Conservation (phyloP, 2,329 filamentous ascomycete genomes). For the Penicillium sp. region DNA sequence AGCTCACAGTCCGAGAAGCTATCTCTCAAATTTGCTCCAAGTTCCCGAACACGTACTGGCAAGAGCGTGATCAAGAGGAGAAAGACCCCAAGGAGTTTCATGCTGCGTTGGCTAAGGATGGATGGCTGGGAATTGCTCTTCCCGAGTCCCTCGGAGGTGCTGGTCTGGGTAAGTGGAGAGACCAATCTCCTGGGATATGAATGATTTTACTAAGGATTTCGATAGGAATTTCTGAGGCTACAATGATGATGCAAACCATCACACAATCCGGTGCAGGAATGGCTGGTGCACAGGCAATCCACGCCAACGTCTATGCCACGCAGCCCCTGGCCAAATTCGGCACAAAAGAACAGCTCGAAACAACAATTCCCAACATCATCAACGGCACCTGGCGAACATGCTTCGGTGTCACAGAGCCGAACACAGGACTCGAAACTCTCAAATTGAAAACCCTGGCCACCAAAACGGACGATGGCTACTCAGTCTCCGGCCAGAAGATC, state of each 20-base stretch:
- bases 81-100: constrained; percentile 76
- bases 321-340: constrained; percentile 75
- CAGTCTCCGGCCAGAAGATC: constrained; percentile 77
- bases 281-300: constrained; percentile 63
- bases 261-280: constrained; percentile 75
- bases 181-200: fast-evolving
- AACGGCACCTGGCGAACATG: constrained; percentile 71
- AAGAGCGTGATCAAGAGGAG: constrained; percentile 68
- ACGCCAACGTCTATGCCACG: constrained; percentile 60
- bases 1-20: constrained; percentile 71
- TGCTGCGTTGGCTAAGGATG: constrained; percentile 69
- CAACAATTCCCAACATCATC: constrained; percentile 70
- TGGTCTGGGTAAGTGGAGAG: constrained; percentile 55
- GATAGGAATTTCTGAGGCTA: constrained; percentile 69
- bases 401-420: constrained; percentile 84
- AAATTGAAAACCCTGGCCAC: constrained; percentile 67
- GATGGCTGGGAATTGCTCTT: constrained; percentile 80
- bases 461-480: constrained; percentile 63
- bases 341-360: constrained; percentile 62
- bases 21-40: constrained; percentile 67
- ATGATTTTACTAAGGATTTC: not conserved
- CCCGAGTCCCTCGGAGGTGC: constrained; percentile 74
- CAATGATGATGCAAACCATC: constrained; percentile 85
- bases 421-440: constrained; percentile 76
- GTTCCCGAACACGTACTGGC: constrained; percentile 75